Evolutionary conservation across 345 rosid genomes (phyloP), one percentile per base, ranked within the genome.

Genomic region (Populus alba): DNA sequence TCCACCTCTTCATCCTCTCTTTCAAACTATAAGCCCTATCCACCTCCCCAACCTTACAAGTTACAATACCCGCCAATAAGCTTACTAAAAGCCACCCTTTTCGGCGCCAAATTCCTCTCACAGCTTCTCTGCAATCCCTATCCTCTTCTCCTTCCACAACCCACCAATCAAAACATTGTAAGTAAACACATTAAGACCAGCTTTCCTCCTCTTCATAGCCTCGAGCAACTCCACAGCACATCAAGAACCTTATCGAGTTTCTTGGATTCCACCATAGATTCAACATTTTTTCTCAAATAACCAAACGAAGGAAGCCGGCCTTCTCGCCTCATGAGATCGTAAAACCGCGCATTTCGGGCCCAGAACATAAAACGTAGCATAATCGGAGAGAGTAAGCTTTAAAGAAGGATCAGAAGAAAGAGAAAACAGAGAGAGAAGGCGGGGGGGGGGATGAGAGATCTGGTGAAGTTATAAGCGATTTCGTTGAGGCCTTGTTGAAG

Each of bases 41-140:
- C 43, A 88, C 75, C 37, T 83, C 88, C 75, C 92, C 97, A 39
- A 73, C 83, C 80, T 89, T 92, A 77, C 92, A 93, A 74, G 79
- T 89, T 92, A 77, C 92, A 93, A 74, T 86, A 90, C 59, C 97
- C 94, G 62, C 92, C 93, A 55, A 93, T 87, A 80, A 95, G 83
- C 1, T 89, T 85, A 81, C 92, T 93, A 77, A 90, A 95, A 0
- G 97, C 89, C 55, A 95, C 87, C 74, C 62, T 78, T 55, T 73
- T 88, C 0, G 90, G 82, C 16, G 71, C 68, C 80, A 95, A 61
- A 9, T 80, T 84, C 79, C 81, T 82, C 9, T 38, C 22, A 75
- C 57, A 72, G 90, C 91, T 86, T 83, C 81, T 89, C 90, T 49
- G 91, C 98, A 43, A 88, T 91, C n/a, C 77, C 53, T 37, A 90